phyloP scores from a whole-genome alignment of 495 filamentous ascomycete species.

The Trypethelium eluteriae region DNA sequence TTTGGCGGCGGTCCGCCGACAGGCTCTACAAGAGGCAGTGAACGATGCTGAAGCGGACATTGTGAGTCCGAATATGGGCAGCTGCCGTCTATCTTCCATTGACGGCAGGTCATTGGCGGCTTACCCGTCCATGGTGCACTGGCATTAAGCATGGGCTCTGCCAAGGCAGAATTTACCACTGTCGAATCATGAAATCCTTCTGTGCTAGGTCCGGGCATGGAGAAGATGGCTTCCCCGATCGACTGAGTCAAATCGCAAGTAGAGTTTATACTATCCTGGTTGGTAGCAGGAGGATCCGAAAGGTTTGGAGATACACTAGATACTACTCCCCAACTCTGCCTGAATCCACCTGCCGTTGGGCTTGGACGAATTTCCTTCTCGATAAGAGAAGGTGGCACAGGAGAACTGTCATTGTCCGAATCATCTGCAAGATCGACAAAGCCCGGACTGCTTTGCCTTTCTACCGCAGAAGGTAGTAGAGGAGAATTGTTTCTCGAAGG shows the following conservation, averaged over 20 bases:
- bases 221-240: background rate
- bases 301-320: too few species aligned
- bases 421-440: background rate
- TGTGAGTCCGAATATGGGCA: background rate
- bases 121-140: background rate
- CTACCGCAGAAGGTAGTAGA: background rate
- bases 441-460: background rate
- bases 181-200: background rate
- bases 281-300: background rate
- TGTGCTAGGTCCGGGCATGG: background rate
- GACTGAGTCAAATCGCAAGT: background rate
- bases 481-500: background rate
- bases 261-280: background rate
- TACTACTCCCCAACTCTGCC: too few species aligned
- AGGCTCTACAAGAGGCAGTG: background rate
- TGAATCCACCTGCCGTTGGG: background rate
- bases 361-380: background rate
- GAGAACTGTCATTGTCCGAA: too few species aligned
- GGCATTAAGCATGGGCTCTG: background rate
- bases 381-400: too few species aligned
- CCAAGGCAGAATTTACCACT: background rate
- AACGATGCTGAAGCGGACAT: background rate
- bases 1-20: background rate
- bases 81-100: background rate
- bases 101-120: background rate